Conservation (phyloP, 2,329 filamentous ascomycete genomes). For the Fusarium dlaminii region DNA sequence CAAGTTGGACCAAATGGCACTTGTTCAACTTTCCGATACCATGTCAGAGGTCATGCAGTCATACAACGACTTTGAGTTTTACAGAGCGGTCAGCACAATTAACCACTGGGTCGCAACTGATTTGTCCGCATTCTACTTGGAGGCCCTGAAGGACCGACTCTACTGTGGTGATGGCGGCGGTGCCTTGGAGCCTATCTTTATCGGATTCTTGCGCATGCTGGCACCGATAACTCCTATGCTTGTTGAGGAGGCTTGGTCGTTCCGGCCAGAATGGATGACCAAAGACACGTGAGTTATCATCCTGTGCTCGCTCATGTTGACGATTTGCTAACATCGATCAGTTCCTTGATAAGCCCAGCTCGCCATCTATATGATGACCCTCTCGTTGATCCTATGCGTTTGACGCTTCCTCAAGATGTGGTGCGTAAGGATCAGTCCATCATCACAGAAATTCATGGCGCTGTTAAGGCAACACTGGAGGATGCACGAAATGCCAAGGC, state of each 20-base stretch:
- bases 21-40: conserved; percentile 76
- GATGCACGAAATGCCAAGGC: conserved; percentile 74
- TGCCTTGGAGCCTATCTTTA: conserved; percentile 72
- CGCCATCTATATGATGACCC: conserved; percentile 58
- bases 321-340: conserved; percentile 35
- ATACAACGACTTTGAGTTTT: conserved; percentile 81
- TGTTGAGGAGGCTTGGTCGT: conserved; percentile 88
- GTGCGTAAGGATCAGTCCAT: conserved; percentile 56
- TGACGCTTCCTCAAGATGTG: conserved; percentile 50
- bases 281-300: conserved; percentile 52
- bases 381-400: conserved; percentile 52
- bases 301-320: neutral
- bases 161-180: conserved; percentile 83
- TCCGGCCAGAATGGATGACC: conserved; percentile 73
- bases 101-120: conserved; percentile 86
- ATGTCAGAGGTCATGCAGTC: conserved; percentile 71
- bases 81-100: conserved; percentile 76
- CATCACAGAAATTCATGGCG: conserved; percentile 67
- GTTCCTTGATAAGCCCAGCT: conserved; percentile 51
- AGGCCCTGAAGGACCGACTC: conserved; percentile 88
- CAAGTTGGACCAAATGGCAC: conserved; percentile 76
- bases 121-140: conserved; percentile 92
- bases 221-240: conserved; percentile 83
- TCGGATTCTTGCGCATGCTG: conserved; percentile 79
- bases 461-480: conserved; percentile 81